These are phyloP conservation scores for Populus nigra DNA, from an alignment of 345 rosid genomes.

Conservation along the genomic window DNA sequence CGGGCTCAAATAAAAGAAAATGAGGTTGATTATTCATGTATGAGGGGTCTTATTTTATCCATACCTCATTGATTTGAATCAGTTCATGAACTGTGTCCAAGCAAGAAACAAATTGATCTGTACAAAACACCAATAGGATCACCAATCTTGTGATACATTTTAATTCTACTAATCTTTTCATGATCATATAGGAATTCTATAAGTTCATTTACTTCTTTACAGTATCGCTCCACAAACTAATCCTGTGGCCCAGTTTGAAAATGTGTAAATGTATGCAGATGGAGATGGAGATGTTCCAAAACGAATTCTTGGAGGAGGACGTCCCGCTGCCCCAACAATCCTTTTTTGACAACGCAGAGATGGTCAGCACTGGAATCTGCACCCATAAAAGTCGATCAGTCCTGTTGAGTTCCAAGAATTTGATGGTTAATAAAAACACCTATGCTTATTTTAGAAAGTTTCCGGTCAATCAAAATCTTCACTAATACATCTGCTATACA, in stretches of 20 bases:
- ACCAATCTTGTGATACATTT: constrained; percentile 21
- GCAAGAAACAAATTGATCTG: constrained; percentile 34
- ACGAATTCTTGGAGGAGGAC: constrained; percentile 8
- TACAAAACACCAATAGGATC: constrained; percentile 37
- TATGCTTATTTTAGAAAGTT: not conserved
- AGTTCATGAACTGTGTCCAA: constrained; percentile 25
- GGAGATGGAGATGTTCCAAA: constrained; percentile 11
- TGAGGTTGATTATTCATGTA: not conserved
- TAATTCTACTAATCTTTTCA: constrained; percentile 22
- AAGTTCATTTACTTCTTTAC: constrained; percentile 36
- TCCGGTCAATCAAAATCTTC: not conserved
- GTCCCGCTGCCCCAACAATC: constrained; percentile 11
- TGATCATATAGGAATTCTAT: constrained; percentile 11
- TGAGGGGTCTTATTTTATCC: not conserved
- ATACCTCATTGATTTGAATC: constrained; percentile 9
- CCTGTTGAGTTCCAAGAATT: constrained; percentile 2
- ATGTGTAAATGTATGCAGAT: constrained; percentile 24
- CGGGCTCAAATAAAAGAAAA: no score
- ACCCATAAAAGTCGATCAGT: not conserved
- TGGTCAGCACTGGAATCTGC: constrained; percentile 30
- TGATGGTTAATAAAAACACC: not conserved
- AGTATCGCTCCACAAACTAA: constrained; percentile 30
- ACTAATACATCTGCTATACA: not conserved
- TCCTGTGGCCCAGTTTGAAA: constrained; percentile 17
- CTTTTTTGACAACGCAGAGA: constrained; percentile 20